phyloP scores from a whole-genome alignment of 169 alveolate species.

The Nephromyces sp. region DNA sequence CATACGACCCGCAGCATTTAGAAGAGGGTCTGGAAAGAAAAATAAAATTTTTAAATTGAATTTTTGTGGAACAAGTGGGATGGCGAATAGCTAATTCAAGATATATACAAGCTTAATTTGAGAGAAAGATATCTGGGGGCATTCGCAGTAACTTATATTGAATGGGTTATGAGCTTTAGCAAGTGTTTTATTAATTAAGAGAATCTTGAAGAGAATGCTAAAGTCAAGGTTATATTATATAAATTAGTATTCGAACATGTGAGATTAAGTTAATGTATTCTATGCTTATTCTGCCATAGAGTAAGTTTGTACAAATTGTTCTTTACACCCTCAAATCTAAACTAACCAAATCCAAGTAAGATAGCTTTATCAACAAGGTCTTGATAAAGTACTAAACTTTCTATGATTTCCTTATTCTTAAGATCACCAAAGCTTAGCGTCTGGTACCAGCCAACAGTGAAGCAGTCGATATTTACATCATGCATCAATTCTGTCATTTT shows the following conservation, averaged over 20 bases:
- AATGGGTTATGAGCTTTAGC: too few relatives aligned
- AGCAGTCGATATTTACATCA: constrained; percentile 67
- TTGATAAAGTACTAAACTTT: constrained; percentile 56
- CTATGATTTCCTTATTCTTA: constrained; percentile 58
- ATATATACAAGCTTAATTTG: background rate
- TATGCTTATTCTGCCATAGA: too few relatives aligned
- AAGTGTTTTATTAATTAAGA: too few relatives aligned
- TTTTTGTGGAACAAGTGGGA: constrained; percentile 14
- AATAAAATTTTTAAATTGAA: constrained; percentile 15
- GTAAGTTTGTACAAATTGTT: too few relatives aligned
- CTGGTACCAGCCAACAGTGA: constrained; percentile 76
- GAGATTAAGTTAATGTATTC: too few relatives aligned
- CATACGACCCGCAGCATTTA: constrained; percentile 24
- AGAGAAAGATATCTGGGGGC: background rate
- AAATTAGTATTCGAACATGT: too few relatives aligned
- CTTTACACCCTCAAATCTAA: constrained; percentile 18
- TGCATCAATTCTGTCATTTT: constrained; percentile 66
- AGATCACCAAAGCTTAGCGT: constrained; percentile 61
- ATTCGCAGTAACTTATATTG: too few relatives aligned
- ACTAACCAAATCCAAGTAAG: constrained; percentile 50
- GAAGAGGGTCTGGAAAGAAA: constrained; percentile 37
- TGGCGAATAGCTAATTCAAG: background rate
- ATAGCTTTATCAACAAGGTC: constrained; percentile 54
- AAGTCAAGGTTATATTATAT: too few relatives aligned
- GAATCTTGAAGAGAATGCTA: too few relatives aligned